These are phyloP conservation scores for Lactarius tabidus DNA, from an alignment of 768 basidiomycete genomes.

Conservation along the genomic window DNA sequence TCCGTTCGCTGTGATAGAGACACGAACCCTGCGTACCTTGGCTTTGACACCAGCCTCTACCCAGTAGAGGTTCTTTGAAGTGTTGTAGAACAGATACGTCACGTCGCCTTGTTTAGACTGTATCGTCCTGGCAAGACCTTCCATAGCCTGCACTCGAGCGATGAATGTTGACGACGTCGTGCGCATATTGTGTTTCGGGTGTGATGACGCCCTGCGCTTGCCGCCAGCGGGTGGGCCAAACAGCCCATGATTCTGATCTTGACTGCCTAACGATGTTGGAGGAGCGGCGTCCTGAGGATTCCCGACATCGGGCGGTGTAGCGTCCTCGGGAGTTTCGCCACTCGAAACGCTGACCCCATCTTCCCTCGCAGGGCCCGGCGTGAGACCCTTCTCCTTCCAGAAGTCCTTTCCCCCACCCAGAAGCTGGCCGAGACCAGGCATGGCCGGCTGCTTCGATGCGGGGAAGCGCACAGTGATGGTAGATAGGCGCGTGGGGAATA, in stretches of 20 bases:
- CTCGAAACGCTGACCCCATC: slow-evolving; percentile 79
- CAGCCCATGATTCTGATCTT: slow-evolving; percentile 47
- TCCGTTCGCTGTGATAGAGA: not conserved
- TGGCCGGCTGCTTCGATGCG: slow-evolving; percentile 46
- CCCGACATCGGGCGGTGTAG: slow-evolving; percentile 34
- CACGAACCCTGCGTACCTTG: slow-evolving; percentile 50
- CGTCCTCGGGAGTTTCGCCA: slow-evolving; percentile 72
- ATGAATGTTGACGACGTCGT: slow-evolving; percentile 93
- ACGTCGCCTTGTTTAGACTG: slow-evolving; percentile 80
- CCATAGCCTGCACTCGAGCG: slow-evolving; percentile 75
- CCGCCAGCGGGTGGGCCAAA: slow-evolving; percentile 48
- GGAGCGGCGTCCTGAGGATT: slow-evolving; percentile 30
- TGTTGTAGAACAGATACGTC: slow-evolving; percentile 84
- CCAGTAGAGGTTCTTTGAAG: slow-evolving; percentile 82
- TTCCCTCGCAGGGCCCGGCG: slow-evolving; percentile 25
- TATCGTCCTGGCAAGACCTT: slow-evolving; percentile 68
- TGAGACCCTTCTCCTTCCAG: slow-evolving; percentile 48
- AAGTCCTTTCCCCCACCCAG: slow-evolving; percentile 64
- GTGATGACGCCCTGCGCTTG: slow-evolving; percentile 59
- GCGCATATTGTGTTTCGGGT: slow-evolving; percentile 88
- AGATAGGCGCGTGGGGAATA: slow-evolving; percentile 61
- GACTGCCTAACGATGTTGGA: slow-evolving; percentile 39
- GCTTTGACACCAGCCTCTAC: slow-evolving; percentile 79
- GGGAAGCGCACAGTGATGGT: slow-evolving; percentile 62
- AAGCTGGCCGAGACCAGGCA: slow-evolving; percentile 63